A percentile compares a stretch with the other conserved stretches of the same genome.
Evolutionary conservation across 176 grass and related monocot genomes (phyloP).

Genomic region (Hsuehochloa calcarea): DNA sequence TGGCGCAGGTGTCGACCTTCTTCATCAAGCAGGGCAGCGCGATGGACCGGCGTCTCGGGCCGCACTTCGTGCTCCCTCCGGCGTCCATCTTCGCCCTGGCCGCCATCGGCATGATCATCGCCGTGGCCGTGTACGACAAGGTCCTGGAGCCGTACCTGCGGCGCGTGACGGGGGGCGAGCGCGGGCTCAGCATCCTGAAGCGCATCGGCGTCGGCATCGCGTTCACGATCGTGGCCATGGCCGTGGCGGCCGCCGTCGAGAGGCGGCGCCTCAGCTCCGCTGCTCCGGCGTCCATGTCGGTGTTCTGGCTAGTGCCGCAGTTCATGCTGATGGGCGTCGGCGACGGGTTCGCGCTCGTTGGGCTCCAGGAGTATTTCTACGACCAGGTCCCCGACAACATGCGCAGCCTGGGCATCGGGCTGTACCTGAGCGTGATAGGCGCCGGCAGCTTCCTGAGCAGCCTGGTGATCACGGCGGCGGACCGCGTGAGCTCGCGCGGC

Average conservation of each 20-base stretch:
- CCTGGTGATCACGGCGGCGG: conserved; percentile 53
- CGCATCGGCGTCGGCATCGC: conserved; percentile 71
- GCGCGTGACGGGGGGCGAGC: conserved; percentile 46
- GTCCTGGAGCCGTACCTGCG: conserved; percentile 57
- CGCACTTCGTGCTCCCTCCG: conserved; percentile 55
- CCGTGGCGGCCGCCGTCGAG: conserved; percentile 49
- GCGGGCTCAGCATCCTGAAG: conserved; percentile 72
- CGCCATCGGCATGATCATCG: conserved; percentile 56
- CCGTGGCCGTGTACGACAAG: conserved; percentile 63
- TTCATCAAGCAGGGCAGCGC: conserved; percentile 86
- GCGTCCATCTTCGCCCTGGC: conserved; percentile 60
- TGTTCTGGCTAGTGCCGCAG: conserved; percentile 73
- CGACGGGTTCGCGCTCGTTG: conserved; percentile 78
- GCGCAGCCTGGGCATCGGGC: conserved; percentile 74
- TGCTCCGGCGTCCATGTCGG: conserved; percentile 17
- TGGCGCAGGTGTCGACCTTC: conserved; percentile 63
- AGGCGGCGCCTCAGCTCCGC: conserved; percentile 29
- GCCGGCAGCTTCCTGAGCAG: conserved; percentile 76
- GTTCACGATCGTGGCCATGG: conserved; percentile 37
- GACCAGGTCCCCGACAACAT: conserved; percentile 79
- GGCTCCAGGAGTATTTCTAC: conserved; percentile 93
- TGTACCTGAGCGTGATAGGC: conserved; percentile 74
- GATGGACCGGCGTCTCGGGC: conserved; percentile 61
- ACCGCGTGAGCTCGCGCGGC: conserved; percentile 22
- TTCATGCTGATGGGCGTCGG: conserved; percentile 59